These are phyloP conservation scores for Fusarium armeniacum DNA, from an alignment of 2,329 filamentous ascomycete genomes.

Conservation along the genomic window DNA sequence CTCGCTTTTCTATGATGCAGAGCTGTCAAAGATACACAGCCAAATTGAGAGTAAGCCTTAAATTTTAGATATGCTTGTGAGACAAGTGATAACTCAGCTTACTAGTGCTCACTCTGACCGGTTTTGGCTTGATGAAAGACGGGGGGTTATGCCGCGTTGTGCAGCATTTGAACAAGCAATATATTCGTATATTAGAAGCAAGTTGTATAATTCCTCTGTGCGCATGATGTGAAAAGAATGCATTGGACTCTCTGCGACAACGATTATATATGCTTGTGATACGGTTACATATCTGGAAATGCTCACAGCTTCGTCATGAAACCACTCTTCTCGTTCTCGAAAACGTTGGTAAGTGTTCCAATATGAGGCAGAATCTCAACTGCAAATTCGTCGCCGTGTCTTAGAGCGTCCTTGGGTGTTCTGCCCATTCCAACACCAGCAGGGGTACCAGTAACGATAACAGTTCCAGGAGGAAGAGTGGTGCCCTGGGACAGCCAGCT, in stretches of 20 bases:
- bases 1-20: background rate
- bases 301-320: constrained; percentile 29
- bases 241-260: background rate
- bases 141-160: background rate
- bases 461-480: constrained; percentile 71
- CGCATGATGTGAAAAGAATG: background rate
- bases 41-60: background rate
- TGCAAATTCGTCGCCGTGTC: constrained; percentile 71
- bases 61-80: background rate
- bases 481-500: constrained; percentile 72
- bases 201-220: background rate
- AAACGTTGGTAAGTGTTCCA: constrained; percentile 58
- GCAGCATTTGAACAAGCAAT: background rate
- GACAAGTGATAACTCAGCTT: background rate
- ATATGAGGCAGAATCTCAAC: constrained; percentile 61
- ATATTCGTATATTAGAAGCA: background rate
- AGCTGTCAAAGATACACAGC: background rate
- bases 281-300: background rate
- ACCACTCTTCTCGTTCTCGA: constrained; percentile 45
- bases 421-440: constrained; percentile 79
- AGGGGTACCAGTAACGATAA: constrained; percentile 77
- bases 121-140: background rate
- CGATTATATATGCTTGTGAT: background rate
- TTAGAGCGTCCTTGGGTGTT: constrained; percentile 74
- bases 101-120: constrained; percentile 8